phyloP scores from a whole-genome alignment of 345 rosid species.

The Aegle marmelos region DNA sequence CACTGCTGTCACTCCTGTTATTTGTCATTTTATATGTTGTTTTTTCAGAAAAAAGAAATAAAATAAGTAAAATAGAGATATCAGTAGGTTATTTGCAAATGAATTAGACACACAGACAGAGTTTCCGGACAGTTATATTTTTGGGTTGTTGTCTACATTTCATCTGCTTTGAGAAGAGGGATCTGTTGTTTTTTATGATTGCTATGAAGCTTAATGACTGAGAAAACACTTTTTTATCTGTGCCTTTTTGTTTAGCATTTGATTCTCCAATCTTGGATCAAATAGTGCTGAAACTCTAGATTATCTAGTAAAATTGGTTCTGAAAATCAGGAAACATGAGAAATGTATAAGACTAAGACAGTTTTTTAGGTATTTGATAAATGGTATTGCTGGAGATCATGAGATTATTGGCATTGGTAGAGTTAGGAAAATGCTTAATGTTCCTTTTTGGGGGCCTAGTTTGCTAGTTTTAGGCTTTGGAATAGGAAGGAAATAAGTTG shows the following conservation, averaged over 20 bases:
- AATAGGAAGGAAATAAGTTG: neutral
- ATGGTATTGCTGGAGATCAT: neutral
- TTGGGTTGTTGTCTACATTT: neutral
- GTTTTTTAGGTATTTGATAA: neutral
- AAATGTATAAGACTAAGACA: neutral
- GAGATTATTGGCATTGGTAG: neutral
- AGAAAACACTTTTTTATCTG: neutral
- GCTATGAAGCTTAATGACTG: neutral
- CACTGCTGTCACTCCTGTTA: neutral
- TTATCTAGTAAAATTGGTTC: neutral
- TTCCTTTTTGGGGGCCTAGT: neutral
- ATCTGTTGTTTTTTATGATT: neutral
- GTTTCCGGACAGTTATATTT: neutral
- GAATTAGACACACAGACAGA: neutral
- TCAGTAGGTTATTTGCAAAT: neutral
- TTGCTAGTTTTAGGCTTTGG: neutral
- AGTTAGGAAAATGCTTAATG: neutral
- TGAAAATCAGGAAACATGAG: neutral
- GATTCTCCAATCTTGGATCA: neutral
- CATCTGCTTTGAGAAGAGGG: neutral
- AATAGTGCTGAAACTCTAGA: neutral
- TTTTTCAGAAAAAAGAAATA: neutral
- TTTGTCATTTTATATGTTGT: neutral
- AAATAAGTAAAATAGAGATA: neutral
- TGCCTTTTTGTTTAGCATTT: neutral